Evolutionary conservation across 129 eudicot species (phyloP).

Genomic region (Centella asiatica): DNA sequence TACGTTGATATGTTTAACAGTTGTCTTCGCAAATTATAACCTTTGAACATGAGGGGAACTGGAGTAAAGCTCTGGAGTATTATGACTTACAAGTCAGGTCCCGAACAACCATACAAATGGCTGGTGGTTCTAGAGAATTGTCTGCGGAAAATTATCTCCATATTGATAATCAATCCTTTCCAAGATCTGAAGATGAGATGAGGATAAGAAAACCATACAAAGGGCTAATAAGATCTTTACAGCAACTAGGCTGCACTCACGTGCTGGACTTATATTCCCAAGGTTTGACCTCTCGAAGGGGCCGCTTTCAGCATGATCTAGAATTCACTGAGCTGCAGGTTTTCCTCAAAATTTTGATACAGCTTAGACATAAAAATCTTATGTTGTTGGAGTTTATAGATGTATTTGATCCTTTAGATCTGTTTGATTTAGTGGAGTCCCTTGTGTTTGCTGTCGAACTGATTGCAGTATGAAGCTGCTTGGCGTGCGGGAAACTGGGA

Average conservation of each 20-base stretch:
- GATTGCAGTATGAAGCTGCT: conserved; percentile 92
- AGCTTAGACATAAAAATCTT: not conserved
- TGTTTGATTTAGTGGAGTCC: not conserved
- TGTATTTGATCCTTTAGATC: not conserved
- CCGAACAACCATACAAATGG: conserved; percentile 30
- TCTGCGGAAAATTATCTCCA: conserved; percentile 25
- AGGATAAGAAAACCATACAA: conserved; percentile 65
- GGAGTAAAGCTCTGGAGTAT: conserved; percentile 98
- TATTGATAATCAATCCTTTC: conserved; percentile 22
- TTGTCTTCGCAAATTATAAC: conserved; percentile 81
- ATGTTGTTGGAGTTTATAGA: not conserved
- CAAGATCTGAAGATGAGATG: conserved; percentile 34
- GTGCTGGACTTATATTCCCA: conserved; percentile 84
- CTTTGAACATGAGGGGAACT: conserved; percentile 96
- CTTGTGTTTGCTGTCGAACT: conserved; percentile 10
- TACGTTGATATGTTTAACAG: conserved; percentile 38
- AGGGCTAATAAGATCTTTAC: conserved; percentile 87
- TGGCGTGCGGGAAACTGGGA: conserved; percentile 99
- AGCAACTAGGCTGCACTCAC: conserved; percentile 92
- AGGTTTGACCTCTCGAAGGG: conserved; percentile 69
- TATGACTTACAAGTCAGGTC: conserved; percentile 83
- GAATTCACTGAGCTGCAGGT: conserved; percentile 97
- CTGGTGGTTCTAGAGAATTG: conserved; percentile 16
- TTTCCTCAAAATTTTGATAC: conserved; percentile 10
- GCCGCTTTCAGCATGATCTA: conserved; percentile 68